Percentiles rank a stretch among this genome's conserved stretches.
These are phyloP conservation scores for Lentinus brumalis DNA, from an alignment of 768 basidiomycete species.

Conservation along the genomic window DNA sequence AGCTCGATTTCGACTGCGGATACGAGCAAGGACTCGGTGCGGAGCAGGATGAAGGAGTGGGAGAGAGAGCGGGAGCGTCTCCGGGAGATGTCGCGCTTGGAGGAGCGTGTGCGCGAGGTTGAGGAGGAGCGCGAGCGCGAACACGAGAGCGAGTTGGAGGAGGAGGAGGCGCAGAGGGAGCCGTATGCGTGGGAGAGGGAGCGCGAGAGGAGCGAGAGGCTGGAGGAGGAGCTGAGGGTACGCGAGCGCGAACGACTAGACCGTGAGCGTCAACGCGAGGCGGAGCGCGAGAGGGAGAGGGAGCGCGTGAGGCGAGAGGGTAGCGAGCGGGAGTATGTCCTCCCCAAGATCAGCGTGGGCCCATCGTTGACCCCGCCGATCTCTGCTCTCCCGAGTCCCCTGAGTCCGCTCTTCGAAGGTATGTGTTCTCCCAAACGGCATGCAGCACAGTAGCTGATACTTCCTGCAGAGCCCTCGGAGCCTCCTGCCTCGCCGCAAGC, in stretches of 20 bases:
- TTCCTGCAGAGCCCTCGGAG: constrained; percentile 20
- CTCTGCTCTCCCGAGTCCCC: constrained; percentile 22
- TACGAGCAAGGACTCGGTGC: constrained; percentile 34
- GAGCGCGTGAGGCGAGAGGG: constrained; percentile 6
- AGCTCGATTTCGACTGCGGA: constrained; percentile 3
- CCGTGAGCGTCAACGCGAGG: constrained; percentile 13
- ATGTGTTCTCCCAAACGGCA: neutral
- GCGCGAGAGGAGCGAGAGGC: constrained; percentile 29
- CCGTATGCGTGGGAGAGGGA: constrained; percentile 23
- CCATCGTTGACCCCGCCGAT: constrained; percentile 19
- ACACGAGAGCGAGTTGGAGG: constrained; percentile 27
- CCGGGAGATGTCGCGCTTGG: constrained; percentile 65
- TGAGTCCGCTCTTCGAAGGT: constrained; percentile 31
- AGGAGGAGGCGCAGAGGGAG: neutral
- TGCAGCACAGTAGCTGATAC: neutral
- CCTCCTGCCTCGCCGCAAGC: constrained; percentile 11
- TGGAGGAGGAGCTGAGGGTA: constrained; percentile 30
- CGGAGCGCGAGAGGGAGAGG: constrained; percentile 13
- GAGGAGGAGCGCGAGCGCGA: constrained; percentile 41
- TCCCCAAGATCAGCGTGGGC: constrained; percentile 21
- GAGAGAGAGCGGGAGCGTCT: constrained; percentile 69
- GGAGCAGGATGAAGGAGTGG: constrained; percentile 74
- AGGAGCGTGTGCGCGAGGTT: constrained; percentile 56
- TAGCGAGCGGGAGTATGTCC: constrained; percentile 11
- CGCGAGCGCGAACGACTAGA: constrained; percentile 5